Evolutionary conservation across 192 early-diverging fungal species (phyloP).

Genomic region (Nowakowskiella sp.): DNA sequence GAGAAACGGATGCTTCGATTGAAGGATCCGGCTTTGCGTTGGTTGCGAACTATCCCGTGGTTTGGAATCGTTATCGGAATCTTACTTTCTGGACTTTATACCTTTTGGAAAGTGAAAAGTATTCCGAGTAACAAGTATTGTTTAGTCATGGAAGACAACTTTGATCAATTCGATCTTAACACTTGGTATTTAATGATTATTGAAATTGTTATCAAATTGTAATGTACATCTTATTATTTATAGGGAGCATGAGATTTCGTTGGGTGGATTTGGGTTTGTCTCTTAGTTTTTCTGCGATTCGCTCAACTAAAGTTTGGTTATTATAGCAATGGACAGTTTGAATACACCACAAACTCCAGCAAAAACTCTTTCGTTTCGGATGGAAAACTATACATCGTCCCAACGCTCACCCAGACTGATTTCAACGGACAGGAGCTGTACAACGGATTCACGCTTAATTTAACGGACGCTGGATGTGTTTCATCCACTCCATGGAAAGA

Average conservation of each 20-base stretch:
- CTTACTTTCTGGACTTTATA: neutral
- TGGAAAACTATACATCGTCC: slow-evolving; percentile 51
- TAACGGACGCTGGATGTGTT: neutral
- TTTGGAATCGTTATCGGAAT: neutral
- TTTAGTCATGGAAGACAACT: neutral
- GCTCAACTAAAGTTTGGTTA: too few species aligned
- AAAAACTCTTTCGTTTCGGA: slow-evolving; percentile 49
- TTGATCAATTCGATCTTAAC: neutral
- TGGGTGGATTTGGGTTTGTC: too few species aligned
- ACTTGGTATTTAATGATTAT: neutral
- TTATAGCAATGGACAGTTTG: neutral
- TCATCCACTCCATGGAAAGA: slow-evolving; percentile 18
- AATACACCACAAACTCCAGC: neutral
- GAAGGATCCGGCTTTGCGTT: neutral
- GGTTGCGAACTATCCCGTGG: neutral
- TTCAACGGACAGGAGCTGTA: slow-evolving; percentile 37
- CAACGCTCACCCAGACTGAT: slow-evolving; percentile 45
- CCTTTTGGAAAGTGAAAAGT: neutral
- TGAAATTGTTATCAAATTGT: too few species aligned
- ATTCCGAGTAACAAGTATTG: slow-evolving; percentile 1
- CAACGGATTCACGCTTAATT: slow-evolving; percentile 31
- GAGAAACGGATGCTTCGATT: neutral
- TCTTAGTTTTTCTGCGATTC: too few species aligned
- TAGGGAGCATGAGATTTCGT: too few species aligned
- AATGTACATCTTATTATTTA: too few species aligned